Percentiles rank a stretch among this genome's conserved stretches.
Evolutionary conservation across 2,329 filamentous ascomycete species (phyloP).

Genomic region (Beauveria sp.): DNA sequence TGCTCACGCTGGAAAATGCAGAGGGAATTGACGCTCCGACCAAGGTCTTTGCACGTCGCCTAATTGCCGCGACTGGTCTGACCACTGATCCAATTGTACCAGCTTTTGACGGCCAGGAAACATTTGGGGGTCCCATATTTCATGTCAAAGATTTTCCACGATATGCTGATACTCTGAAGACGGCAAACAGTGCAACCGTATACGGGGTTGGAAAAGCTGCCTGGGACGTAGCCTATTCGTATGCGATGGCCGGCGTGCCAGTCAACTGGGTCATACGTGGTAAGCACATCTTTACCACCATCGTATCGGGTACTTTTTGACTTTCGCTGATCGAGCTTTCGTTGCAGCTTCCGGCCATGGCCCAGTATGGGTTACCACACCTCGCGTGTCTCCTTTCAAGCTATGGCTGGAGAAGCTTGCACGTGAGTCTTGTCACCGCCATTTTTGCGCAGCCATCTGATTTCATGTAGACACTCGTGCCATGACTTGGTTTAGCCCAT

Average conservation of each 20-base stretch:
- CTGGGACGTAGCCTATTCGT: slow-evolving; percentile 57
- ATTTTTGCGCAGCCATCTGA: slow-evolving; percentile 25
- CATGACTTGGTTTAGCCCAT: slow-evolving; percentile 68
- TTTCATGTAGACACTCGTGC: slow-evolving; percentile 46
- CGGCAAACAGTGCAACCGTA: slow-evolving; percentile 41
- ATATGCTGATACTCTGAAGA: slow-evolving; percentile 31
- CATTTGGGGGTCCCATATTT: slow-evolving; percentile 40
- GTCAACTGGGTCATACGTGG: slow-evolving; percentile 55
- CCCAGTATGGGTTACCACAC: slow-evolving; percentile 49
- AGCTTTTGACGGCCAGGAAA: slow-evolving; percentile 36
- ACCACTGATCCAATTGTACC: slow-evolving; percentile 43
- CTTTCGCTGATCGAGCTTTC: neutral
- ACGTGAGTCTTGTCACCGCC: slow-evolving; percentile 33
- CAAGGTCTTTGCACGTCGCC: slow-evolving; percentile 33
- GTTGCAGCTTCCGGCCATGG: slow-evolving; percentile 43
- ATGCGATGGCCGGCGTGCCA: slow-evolving; percentile 44
- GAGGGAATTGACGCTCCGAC: slow-evolving; percentile 6
- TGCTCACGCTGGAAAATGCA: slow-evolving; percentile 24
- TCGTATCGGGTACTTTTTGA: neutral
- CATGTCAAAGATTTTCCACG: slow-evolving; percentile 40
- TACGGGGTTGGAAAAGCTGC: slow-evolving; percentile 58
- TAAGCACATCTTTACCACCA: slow-evolving; percentile 16
- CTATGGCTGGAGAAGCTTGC: slow-evolving; percentile 61
- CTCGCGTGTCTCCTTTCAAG: slow-evolving; percentile 60
- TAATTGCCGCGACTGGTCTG: slow-evolving; percentile 49